Conservation (phyloP, 257 asterid genomes). For the Przewalskia tangutica region DNA sequence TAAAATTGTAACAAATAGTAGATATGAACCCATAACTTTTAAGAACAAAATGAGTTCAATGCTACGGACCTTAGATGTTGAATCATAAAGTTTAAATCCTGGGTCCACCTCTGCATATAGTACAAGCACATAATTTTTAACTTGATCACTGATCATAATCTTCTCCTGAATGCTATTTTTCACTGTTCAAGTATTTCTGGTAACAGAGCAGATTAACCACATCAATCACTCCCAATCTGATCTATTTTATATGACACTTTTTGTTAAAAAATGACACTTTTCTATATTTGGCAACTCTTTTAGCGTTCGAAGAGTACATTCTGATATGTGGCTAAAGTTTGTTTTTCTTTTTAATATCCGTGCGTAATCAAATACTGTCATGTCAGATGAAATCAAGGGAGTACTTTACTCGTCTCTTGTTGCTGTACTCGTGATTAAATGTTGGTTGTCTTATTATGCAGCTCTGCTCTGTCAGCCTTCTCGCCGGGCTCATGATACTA, state of each 20-base stretch:
- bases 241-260: neutral
- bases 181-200: too few species aligned
- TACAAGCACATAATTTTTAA: too few species aligned
- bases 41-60: too few species aligned
- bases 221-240: neutral
- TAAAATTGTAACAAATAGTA: too few species aligned
- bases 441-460: neutral
- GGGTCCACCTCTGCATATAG: too few species aligned
- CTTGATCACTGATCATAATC: too few species aligned
- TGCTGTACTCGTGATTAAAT: neutral
- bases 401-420: neutral
- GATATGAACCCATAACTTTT: too few species aligned
- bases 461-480: slow-evolving; percentile 20
- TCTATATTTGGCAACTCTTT: neutral
- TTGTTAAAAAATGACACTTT: neutral
- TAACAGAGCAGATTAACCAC: neutral
- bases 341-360: neutral
- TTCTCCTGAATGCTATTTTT: neutral
- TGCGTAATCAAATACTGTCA: neutral
- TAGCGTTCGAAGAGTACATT: neutral
- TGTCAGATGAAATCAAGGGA: neutral
- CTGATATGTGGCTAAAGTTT: neutral
- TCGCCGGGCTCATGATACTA: slow-evolving; percentile 15
- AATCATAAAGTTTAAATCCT: too few species aligned
- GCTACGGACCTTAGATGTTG: too few species aligned